These are phyloP conservation scores for Schwanniomyces occidentalis DNA, from an alignment of 805 yeast genomes.

Conservation along the genomic window DNA sequence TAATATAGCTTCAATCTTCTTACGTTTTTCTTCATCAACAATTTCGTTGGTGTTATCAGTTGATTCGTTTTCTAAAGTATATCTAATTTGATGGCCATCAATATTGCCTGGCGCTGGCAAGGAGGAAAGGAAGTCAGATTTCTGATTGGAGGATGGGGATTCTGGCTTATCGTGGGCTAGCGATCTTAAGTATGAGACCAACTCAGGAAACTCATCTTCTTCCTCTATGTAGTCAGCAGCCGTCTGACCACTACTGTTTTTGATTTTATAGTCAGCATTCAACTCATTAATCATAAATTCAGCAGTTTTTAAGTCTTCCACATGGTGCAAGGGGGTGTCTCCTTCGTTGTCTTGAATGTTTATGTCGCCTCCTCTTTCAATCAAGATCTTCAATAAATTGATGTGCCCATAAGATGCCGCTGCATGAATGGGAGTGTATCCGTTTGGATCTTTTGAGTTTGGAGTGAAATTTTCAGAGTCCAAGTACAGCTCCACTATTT, in stretches of 20 bases:
- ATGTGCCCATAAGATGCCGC: conserved; percentile 91
- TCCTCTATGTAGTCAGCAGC: conserved; percentile 74
- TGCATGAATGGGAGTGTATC: conserved; percentile 96
- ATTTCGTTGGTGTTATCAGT: conserved; percentile 34
- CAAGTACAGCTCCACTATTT: conserved; percentile 57
- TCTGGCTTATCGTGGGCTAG: conserved; percentile 33
- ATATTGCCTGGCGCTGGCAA: conserved; percentile 39
- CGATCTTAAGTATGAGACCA: conserved; percentile 60
- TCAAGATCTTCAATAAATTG: conserved; percentile 60
- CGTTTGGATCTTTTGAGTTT: conserved; percentile 83
- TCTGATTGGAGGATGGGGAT: conserved; percentile 12
- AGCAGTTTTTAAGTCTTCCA: conserved; percentile 70
- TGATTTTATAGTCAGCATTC: conserved; percentile 62
- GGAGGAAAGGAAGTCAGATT: conserved; percentile 18
- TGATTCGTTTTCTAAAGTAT: conserved; percentile 47
- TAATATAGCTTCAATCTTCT: conserved; percentile 66
- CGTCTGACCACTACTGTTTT: conserved; percentile 75
- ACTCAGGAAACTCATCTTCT: conserved; percentile 82
- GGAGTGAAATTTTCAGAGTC: conserved; percentile 55
- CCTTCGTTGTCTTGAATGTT: conserved; percentile 87
- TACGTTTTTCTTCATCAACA: conserved; percentile 56
- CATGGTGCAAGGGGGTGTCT: conserved; percentile 93
- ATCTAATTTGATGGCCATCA: conserved; percentile 56
- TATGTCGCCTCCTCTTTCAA: conserved; percentile 69
- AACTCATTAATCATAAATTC: conserved; percentile 63